Percentiles rank a stretch among this genome's conserved stretches.
Evolutionary conservation across 2,329 filamentous ascomycete species (phyloP).

Genomic region (Paraphaeosphaeria sporulosa): DNA sequence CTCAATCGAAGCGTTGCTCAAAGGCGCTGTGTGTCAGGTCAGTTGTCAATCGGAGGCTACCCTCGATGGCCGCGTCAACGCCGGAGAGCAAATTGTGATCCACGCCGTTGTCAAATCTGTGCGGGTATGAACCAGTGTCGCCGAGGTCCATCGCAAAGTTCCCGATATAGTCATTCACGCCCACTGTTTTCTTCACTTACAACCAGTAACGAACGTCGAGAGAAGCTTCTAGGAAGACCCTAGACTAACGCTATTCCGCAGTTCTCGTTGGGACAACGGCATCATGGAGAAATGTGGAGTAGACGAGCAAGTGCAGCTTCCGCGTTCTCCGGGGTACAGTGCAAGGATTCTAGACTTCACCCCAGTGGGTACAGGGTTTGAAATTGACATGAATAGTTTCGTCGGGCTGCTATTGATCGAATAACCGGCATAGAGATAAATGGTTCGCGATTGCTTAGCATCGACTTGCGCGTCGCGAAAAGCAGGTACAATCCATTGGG

Average conservation of each 20-base stretch:
- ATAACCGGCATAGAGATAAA: not conserved
- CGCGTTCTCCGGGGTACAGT: not conserved
- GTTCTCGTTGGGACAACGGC: slow-evolving; percentile 3
- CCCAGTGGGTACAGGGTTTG: too few species aligned
- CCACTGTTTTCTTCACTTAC: not conserved
- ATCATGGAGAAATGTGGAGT: slow-evolving; percentile 11
- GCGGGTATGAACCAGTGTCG: slow-evolving; percentile 2
- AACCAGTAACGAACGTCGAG: not conserved
- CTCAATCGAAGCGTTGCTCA: not conserved
- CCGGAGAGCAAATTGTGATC: not conserved
- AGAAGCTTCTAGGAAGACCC: not conserved
- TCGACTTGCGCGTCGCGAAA: not conserved
- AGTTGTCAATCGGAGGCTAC: not conserved
- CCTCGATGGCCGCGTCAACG: not conserved
- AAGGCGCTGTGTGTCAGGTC: too few species aligned
- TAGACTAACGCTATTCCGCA: not conserved
- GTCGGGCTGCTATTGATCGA: not conserved
- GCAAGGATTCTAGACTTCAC: too few species aligned
- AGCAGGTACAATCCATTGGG: not conserved
- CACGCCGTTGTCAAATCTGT: slow-evolving; percentile 1
- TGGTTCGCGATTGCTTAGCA: not conserved
- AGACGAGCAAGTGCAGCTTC: not conserved
- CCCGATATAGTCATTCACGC: not conserved
- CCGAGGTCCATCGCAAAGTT: not conserved
- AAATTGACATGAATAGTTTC: not conserved